Evolutionary conservation across 2,329 filamentous ascomycete species (phyloP).

Genomic region (Diaporthe ilicicola): DNA sequence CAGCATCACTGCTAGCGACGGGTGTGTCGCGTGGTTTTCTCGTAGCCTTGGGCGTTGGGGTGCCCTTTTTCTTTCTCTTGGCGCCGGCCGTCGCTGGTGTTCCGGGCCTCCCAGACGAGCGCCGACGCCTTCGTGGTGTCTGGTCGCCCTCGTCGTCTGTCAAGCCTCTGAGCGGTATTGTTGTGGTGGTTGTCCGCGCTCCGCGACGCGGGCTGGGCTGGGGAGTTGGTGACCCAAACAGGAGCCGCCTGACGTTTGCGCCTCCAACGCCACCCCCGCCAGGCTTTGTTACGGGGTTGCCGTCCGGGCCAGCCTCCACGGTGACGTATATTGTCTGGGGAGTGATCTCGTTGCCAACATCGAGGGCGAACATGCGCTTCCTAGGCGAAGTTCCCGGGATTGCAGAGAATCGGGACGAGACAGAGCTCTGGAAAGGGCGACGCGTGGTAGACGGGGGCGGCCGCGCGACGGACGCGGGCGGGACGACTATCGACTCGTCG

Average conservation of each 20-base stretch:
- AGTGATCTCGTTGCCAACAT: conserved; percentile 58
- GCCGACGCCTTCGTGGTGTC: conserved; percentile 53
- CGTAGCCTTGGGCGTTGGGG: conserved; percentile 50
- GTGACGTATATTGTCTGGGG: conserved; percentile 64
- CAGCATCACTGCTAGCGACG: conserved; percentile 25
- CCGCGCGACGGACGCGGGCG: conserved; percentile 29
- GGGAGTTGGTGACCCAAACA: conserved; percentile 56
- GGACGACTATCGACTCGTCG: conserved; percentile 46
- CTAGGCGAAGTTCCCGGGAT: conserved; percentile 53
- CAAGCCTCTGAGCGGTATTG: conserved; percentile 56
- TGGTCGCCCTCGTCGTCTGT: conserved; percentile 52
- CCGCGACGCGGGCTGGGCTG: conserved; percentile 47
- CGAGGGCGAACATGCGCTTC: conserved; percentile 65
- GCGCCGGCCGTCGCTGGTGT: conserved; percentile 56
- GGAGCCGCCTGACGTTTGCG: conserved; percentile 44
- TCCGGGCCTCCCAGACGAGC: conserved; percentile 59
- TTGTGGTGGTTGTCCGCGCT: conserved; percentile 55
- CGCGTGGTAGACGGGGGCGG: conserved; percentile 32
- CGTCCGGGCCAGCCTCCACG: conserved; percentile 57
- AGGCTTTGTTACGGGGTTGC: conserved; percentile 29
- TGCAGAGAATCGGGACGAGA: conserved; percentile 46
- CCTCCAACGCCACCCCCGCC: neutral
- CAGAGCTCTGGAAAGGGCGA: conserved; percentile 55
- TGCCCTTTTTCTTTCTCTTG: conserved; percentile 56
- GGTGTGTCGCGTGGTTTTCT: conserved; percentile 29